Conservation (phyloP, 495 filamentous ascomycete genomes). For the Aspergillus sclerotioniger region DNA sequence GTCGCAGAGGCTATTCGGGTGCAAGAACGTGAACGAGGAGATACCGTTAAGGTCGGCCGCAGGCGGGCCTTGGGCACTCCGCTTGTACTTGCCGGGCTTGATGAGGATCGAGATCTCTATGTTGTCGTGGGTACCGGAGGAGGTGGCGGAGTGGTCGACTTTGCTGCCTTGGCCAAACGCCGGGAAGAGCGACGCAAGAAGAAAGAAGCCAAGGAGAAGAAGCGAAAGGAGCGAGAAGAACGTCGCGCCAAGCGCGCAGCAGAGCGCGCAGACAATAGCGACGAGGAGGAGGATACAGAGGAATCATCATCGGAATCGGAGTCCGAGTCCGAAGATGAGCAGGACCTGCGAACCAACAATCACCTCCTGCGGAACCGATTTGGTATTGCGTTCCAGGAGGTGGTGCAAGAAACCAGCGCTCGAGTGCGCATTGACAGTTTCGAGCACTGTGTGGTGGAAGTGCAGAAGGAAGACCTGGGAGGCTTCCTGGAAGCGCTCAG, state of each 20-base stretch:
- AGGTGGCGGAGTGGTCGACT: slow-evolving; percentile 61
- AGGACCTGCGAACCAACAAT: slow-evolving; percentile 51
- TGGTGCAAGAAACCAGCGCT: slow-evolving; percentile 86
- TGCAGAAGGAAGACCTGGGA: slow-evolving; percentile 88
- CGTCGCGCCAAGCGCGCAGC: slow-evolving; percentile 48
- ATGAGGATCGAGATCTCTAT: slow-evolving; percentile 85
- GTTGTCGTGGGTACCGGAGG: slow-evolving; percentile 88
- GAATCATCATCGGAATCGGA: slow-evolving; percentile 55
- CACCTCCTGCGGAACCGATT: slow-evolving; percentile 81
- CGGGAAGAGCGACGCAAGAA: slow-evolving; percentile 61
- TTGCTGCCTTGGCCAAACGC: slow-evolving; percentile 60
- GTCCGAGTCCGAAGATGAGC: slow-evolving; percentile 58
- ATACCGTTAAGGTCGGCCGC: slow-evolving; percentile 62
- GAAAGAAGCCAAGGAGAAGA: slow-evolving; percentile 56
- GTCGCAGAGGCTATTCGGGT: slow-evolving; percentile 89
- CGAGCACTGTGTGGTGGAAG: slow-evolving; percentile 95
- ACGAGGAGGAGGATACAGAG: slow-evolving; percentile 57
- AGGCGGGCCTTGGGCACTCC: slow-evolving; percentile 62
- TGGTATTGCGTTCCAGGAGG: slow-evolving; percentile 93
- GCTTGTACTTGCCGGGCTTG: slow-evolving; percentile 83
- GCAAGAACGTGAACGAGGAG: slow-evolving; percentile 76
- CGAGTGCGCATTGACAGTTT: slow-evolving; percentile 93
- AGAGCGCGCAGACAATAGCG: slow-evolving; percentile 51
- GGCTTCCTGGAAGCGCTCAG: slow-evolving; percentile 91
- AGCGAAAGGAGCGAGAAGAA: slow-evolving; percentile 61